Percentiles rank a stretch among this genome's conserved stretches.
phyloP scores from a whole-genome alignment of 176 grass and related monocot genomes.

The Aegilops longissima region DNA sequence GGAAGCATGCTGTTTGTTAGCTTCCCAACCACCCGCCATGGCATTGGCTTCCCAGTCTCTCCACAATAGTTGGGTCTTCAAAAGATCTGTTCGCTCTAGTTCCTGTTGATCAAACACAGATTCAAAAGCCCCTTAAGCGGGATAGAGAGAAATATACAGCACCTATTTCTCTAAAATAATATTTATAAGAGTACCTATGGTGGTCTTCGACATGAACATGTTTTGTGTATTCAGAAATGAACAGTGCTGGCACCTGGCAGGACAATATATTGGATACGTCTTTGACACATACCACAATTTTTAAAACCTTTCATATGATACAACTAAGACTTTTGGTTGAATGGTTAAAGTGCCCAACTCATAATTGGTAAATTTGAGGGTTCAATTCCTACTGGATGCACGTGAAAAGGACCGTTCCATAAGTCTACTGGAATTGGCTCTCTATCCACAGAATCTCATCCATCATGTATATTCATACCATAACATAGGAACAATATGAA shows the following conservation, averaged over 20 bases:
- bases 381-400: too few relatives aligned
- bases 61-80: conserved; percentile 31
- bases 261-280: not conserved
- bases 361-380: too few relatives aligned
- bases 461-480: not conserved
- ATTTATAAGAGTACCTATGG: not conserved
- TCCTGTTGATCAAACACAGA: conserved; percentile 27
- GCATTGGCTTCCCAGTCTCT: conserved; percentile 62
- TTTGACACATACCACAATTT: not conserved
- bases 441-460: not conserved
- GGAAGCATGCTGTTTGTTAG: conserved; percentile 74
- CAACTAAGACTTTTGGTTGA: not conserved
- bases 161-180: conserved; percentile 12
- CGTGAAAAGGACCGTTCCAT: not conserved
- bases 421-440: not conserved
- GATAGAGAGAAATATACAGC: conserved; percentile 3
- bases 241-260: not conserved
- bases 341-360: too few relatives aligned
- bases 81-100: not conserved
- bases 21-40: conserved; percentile 67
- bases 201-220: not conserved
- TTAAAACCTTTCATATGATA: not conserved
- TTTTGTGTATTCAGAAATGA: not conserved
- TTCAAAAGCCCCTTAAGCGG: not conserved
- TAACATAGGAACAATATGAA: not conserved